These are phyloP conservation scores for Microdochium bolleyi DNA, from an alignment of 2,329 filamentous ascomycete genomes.

Conservation along the genomic window DNA sequence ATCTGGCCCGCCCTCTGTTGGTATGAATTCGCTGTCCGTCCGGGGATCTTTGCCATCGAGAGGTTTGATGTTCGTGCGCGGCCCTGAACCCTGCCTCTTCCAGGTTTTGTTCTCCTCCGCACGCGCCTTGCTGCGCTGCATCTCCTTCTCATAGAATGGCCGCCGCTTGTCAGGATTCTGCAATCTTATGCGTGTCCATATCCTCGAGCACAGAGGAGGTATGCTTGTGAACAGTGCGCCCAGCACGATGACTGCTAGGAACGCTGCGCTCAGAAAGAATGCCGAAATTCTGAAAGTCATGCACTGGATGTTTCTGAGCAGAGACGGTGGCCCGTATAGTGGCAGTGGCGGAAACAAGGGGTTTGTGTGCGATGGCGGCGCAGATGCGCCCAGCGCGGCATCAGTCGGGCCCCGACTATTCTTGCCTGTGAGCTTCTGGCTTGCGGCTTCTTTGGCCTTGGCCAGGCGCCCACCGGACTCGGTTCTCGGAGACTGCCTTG, in stretches of 20 bases:
- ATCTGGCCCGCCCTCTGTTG: constrained; percentile 75
- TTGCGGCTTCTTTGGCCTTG: constrained; percentile 4
- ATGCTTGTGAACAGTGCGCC: constrained; percentile 65
- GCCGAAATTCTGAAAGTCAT: constrained; percentile 58
- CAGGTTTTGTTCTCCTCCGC: constrained; percentile 54
- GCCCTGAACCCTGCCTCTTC: constrained; percentile 33
- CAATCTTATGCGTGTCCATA: constrained; percentile 47
- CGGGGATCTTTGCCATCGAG: constrained; percentile 32
- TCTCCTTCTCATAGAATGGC: constrained; percentile 69
- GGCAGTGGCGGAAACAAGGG: constrained; percentile 81
- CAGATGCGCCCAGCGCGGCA: constrained; percentile 34
- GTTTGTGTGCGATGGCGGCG: constrained; percentile 63
- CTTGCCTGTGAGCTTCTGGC: constrained; percentile 21
- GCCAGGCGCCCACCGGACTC: neutral
- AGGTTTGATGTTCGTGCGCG: constrained; percentile 17
- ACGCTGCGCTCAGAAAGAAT: constrained; percentile 68
- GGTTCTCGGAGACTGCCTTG: neutral
- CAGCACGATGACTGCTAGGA: constrained; percentile 67
- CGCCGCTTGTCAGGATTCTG: constrained; percentile 51
- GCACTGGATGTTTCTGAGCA: constrained; percentile 58
- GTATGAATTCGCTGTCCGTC: constrained; percentile 51
- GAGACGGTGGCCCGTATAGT: constrained; percentile 67
- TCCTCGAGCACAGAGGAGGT: constrained; percentile 37
- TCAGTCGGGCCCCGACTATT: constrained; percentile 34
- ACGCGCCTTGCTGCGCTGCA: constrained; percentile 45